Percentiles rank a stretch among this genome's conserved stretches.
phyloP scores from a whole-genome alignment of 352 stramenopile species.

The Peronospora destructor region DNA sequence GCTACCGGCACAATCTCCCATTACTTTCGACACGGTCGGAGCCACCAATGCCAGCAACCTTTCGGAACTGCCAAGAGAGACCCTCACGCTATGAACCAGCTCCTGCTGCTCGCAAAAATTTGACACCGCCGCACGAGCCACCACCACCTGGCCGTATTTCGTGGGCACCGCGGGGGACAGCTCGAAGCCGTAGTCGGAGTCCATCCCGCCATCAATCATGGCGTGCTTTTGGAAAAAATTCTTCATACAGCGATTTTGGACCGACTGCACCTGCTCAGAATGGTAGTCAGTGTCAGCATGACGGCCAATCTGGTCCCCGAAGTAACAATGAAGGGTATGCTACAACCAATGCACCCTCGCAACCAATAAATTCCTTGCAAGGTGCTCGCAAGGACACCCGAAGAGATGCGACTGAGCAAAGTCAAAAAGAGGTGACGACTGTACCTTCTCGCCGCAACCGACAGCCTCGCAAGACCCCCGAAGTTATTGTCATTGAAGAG shows the following conservation, averaged over 20 bases:
- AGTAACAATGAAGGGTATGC: conserved; percentile 2
- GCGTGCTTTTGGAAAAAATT: conserved; percentile 1
- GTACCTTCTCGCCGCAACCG: conserved; percentile 24
- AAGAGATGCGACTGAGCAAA: conserved; percentile 2
- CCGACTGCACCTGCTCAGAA: conserved; percentile 1
- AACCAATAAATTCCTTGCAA: conserved; percentile 1
- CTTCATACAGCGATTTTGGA: conserved; percentile 7
- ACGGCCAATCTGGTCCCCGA: conserved; percentile 5
- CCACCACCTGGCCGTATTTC: conserved; percentile 13
- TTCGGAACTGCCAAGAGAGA: conserved; percentile 15
- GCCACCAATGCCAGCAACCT: conserved; percentile 1
- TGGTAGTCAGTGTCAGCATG: conserved; percentile 1
- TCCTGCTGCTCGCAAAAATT: conserved; percentile 5
- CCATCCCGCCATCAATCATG: conserved; percentile 7
- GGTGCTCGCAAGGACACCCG: neutral
- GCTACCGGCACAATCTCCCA: conserved; percentile 2
- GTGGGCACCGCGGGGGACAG: conserved; percentile 11
- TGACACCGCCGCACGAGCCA: conserved; percentile 9
- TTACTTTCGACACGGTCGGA: conserved; percentile 2
- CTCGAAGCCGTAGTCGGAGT: conserved; percentile 29
- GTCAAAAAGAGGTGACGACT: conserved; percentile 6
- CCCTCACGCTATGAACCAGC: conserved; percentile 25
- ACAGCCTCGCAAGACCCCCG: conserved; percentile 20
- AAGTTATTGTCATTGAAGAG: conserved; percentile 72
- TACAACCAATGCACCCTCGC: neutral